Evolutionary conservation across 257 asterid genomes (phyloP), one percentile per base, ranked within the genome.

Genomic region (Gardenia jasminoides): DNA sequence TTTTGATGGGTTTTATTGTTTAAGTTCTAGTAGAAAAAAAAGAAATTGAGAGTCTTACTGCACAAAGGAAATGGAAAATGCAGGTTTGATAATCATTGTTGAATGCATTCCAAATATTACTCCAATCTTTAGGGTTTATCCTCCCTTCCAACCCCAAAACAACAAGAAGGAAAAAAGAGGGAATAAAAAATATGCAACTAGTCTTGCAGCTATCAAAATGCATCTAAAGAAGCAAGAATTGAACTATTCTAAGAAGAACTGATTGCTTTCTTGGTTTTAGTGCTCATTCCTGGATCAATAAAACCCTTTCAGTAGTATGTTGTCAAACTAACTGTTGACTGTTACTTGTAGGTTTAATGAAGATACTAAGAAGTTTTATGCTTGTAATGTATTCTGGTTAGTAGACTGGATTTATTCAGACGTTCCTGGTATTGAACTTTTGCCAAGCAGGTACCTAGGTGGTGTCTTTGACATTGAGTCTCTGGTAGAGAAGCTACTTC

Each of bases 401-500:
- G 54, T 36, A 62, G 64, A 52, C 19, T 15, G 59, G 44, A 71
- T 41, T 72, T 28, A 67, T 46, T 6, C 74, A 79, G 15, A 15
- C 15, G 67, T 16, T 24, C 39, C 54, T 74, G 70, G 74, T 24
- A 41, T 79, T 80, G 66, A n/a, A 31, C 66, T 67, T 83, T 47
- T 76, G 44, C 41, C 24, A 70, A 81, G 76, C 89, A 96, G 99
- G 93, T 96, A 96, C 82, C 96, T 96, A 70, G 99, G 99, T n/a
- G 99, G 98, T 76, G 92, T 96, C 71, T 94, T 96, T 76, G 99
- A 96, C 80, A 86, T 93, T 68, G 99, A 96, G 85, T 96, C 99
- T 48, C 96, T 96, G 46, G 98, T 96, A 30, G 99, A 96, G 88
- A 96, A 96, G 87, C 87, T 96, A 74, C 99, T 96, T 80, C 97